Base-by-base conservation (phyloP, 1,139 yeast species). In the Magnusiomyces clavatus region DNA sequence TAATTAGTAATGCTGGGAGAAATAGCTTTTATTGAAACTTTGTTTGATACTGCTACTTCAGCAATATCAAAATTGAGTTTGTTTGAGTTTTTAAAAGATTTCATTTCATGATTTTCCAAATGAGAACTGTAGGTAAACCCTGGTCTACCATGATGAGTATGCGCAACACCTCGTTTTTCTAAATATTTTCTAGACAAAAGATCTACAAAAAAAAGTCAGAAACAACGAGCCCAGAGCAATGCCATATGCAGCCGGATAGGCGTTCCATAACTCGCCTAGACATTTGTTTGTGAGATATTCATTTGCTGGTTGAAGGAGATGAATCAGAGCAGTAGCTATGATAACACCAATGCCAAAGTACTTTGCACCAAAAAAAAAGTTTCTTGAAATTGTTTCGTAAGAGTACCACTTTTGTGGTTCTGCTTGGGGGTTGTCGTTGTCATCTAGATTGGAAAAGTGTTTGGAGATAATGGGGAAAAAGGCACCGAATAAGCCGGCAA, bases 291-390 rank as follows among this genome's bases (percentile, higher is more conserved):
- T 47, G 12, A 52, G 41, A 8, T 16, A 37, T 6, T 34, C 44
- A 35, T 49, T 45, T 10, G 50, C 54, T 17, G 52, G 52, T 16
- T 79, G 77, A 59, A 86, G 69, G 57, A 86, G 71, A 68, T 85
- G 92, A 47, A 85, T 80, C 60, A 85, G 83, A 0, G 88, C 87
- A 2, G 92, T 85, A 1, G 92, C 88, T 12, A 83, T 75, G 61
- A 85, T 84, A 45, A 85, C 89, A 51, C 90, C 92, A 1, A 87
- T 81, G 57, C 90, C 90, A 62, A 83, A 84, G 68, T 74, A 83
- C 62, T 81, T 82, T 50, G 87, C 84, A 51, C 81, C 69, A 60
- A 83, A 39, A 20, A 39, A 39, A 20, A 39, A 39, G n/a, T 16
- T 10, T 39, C 31, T 24, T 8, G 31, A 24, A 24, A 24, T 24